A percentile compares a stretch with the other conserved stretches of the same genome.
Evolutionary conservation across 176 grass and related monocot genomes (phyloP).

Genomic region (Carex littledalei): DNA sequence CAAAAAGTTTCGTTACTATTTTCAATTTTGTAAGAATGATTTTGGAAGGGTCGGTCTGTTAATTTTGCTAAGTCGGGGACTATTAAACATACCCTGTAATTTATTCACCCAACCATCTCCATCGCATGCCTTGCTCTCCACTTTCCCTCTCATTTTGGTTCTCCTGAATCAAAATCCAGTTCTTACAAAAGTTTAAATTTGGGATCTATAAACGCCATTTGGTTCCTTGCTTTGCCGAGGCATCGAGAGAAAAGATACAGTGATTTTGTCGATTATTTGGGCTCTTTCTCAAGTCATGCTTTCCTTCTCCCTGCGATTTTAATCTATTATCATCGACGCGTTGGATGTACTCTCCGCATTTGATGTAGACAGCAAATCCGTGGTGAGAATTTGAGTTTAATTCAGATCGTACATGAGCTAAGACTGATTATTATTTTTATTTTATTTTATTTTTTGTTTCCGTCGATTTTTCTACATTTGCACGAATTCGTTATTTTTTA

Average conservation of each 20-base stretch:
- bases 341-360: not conserved
- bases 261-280: not conserved
- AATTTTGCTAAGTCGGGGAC: not conserved
- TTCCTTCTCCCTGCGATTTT: slow-evolving; percentile 1
- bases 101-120: not conserved
- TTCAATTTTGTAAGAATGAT: not conserved
- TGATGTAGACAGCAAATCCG: slow-evolving; percentile 2
- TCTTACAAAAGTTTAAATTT: not conserved
- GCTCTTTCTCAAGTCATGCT: slow-evolving; percentile 13
- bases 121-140: not conserved
- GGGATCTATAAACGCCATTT: not conserved
- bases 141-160: slow-evolving; percentile 21
- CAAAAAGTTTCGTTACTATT: not conserved
- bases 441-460: not conserved
- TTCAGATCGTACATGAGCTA: not conserved
- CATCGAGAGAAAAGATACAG: not conserved
- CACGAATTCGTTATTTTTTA: not conserved
- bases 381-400: not conserved
- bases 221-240: not conserved
- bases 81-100: not conserved
- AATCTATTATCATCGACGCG: not conserved
- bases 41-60: not conserved
- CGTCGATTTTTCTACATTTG: slow-evolving; percentile 2
- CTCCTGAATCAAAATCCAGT: not conserved
- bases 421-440: not conserved